Evolutionary conservation across 805 yeast genomes (phyloP), one percentile per base, ranked within the genome.

Genomic region (Spathaspora passalidarum): DNA sequence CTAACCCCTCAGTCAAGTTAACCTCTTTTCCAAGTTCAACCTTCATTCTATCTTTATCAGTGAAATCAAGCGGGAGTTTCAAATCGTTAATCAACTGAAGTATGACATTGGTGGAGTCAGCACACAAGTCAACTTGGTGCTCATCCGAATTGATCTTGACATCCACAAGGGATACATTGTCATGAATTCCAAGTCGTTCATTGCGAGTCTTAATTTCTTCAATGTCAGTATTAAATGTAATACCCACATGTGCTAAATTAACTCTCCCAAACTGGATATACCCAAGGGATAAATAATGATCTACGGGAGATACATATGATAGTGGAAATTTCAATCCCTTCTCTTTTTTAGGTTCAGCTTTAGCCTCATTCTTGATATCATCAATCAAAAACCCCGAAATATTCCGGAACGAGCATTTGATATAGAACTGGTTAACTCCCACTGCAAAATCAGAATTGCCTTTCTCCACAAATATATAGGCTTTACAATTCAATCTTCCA

Each of bases 91-190:
- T 51, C 7, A 87, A 56, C 50, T 86, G 95, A 2, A 81, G 49
- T 36, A 91, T 62, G 10, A 92, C 79, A 55, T 88, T 85, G 0
- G 82, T 75, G 0, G 97, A 88, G 59, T 91, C 98, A 1, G 96
- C 92, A 67, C 97, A 90, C 2, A 84, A 47, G 20, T 81, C 82
- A 1, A 84, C 39, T 17, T 66, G 69, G 13, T 76, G 59, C 14
- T 66, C 66, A 46, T 80, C 86, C 5, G 79, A 51, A 43, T 72
- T 73, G 8, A 82, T 56, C 40, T 75, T 76, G 23, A 82, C 38
- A 41, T 75, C 79, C 2, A 77, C 44, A 1, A 65, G 37, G 0
- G 78, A 54, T 19, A 57, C 38, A 37, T 52, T 55, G 13, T 56
- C 62, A 11, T 50, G 38, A 4, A 61, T 53, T 2, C 59, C 59